A percentile compares a stretch with the other conserved stretches of the same genome.
Evolutionary conservation across 768 basidiomycete genomes (phyloP).

Genomic region (Rhizopogon vulgaris): DNA sequence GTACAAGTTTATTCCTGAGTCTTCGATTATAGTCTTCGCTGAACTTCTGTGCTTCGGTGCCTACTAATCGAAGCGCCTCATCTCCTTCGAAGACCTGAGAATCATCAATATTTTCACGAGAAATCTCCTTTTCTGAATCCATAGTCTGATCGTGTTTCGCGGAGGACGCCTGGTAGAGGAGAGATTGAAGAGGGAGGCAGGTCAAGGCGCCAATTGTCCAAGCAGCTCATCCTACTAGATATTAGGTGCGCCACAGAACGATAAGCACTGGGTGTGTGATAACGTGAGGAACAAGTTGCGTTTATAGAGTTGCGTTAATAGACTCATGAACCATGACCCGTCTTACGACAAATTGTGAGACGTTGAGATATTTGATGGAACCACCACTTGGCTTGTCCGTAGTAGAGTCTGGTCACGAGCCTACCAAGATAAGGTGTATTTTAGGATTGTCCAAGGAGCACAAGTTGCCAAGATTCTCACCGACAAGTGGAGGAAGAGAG

Average conservation of each 20-base stretch:
- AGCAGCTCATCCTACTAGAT: not conserved
- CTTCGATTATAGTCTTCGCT: conserved; percentile 54
- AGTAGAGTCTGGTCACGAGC: no score
- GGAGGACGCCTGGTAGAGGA: not conserved
- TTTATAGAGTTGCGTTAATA: not conserved
- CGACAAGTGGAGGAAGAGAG: not conserved
- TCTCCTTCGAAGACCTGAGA: conserved; percentile 31
- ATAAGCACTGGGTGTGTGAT: not conserved
- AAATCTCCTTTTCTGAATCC: not conserved
- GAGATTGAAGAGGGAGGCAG: not conserved
- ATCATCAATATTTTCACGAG: not conserved
- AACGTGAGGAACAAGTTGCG: not conserved
- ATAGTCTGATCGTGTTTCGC: not conserved
- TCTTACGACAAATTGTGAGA: no score
- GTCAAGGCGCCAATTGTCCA: not conserved
- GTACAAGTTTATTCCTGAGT: conserved; percentile 51
- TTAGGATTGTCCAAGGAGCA: not conserved
- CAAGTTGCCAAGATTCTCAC: not conserved
- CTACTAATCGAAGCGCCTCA: conserved; percentile 55
- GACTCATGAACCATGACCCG: no score
- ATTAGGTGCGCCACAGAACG: not conserved
- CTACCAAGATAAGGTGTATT: not conserved
- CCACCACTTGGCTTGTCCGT: no score
- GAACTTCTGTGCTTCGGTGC: conserved; percentile 42
- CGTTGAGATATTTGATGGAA: no score